Percentiles rank a stretch among this genome's conserved stretches.
Evolutionary conservation across 140 eudicot species (phyloP).

Genomic region (Oenanthe javanica): DNA sequence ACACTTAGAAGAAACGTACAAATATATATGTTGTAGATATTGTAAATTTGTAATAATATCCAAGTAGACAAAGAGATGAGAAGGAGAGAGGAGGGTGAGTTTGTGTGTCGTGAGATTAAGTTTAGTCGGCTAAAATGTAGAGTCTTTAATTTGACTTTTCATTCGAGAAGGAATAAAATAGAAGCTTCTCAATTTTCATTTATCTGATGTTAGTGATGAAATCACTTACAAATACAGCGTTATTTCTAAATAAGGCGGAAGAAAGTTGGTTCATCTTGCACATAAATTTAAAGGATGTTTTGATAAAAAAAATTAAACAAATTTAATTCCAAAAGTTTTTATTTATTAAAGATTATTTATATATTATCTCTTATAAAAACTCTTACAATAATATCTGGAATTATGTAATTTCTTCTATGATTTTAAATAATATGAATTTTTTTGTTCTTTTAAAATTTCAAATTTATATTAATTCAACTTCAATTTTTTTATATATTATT

Average conservation of each 20-base stretch:
- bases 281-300: too few species aligned
- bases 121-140: background rate
- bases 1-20: background rate
- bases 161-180: background rate
- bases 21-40: background rate
- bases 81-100: background rate
- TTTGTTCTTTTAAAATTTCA: too few species aligned
- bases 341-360: too few species aligned
- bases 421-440: too few species aligned
- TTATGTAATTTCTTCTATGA: too few species aligned
- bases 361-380: too few species aligned
- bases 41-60: background rate
- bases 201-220: constrained; percentile 5
- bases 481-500: too few species aligned
- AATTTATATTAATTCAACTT: too few species aligned
- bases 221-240: background rate
- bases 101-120: background rate
- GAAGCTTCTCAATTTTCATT: background rate
- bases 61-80: background rate
- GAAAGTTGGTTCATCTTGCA: background rate
- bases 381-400: too few species aligned
- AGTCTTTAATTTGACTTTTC: background rate
- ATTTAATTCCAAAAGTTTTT: too few species aligned
- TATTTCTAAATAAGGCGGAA: background rate
- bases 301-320: too few species aligned